phyloP scores from a whole-genome alignment of 2,329 filamentous ascomycete species.

The Alternaria triticimaculans region DNA sequence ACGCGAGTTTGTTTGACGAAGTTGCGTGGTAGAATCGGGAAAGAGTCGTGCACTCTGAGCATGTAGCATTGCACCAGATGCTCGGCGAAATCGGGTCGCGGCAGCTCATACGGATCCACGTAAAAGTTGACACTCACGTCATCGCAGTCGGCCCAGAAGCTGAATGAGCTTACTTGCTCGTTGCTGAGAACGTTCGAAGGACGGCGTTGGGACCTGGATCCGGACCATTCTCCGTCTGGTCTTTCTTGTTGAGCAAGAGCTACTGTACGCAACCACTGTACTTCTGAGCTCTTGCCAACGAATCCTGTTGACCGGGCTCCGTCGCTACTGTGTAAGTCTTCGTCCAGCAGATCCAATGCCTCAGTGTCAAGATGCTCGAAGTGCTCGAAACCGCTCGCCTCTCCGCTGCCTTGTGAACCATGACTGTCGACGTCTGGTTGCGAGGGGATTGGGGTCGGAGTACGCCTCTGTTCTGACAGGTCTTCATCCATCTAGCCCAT shows the following conservation, averaged over 20 bases:
- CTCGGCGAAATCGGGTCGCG: conserved; percentile 39
- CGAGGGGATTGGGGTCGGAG: conserved; percentile 17
- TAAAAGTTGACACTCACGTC: conserved; percentile 29
- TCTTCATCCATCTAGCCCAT: conserved; percentile 35
- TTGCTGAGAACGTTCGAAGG: conserved; percentile 13
- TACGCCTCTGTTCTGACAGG: conserved; percentile 24
- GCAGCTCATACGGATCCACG: conserved; percentile 44
- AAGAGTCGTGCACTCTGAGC: conserved; percentile 47
- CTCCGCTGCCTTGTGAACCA: conserved; percentile 15
- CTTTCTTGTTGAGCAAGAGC: conserved; percentile 30
- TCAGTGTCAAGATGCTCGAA: conserved; percentile 25
- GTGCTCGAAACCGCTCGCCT: conserved; percentile 9
- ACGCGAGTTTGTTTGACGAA: conserved; percentile 45
- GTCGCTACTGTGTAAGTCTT: conserved; percentile 35
- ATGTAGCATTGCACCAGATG: conserved; percentile 47
- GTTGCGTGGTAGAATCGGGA: conserved; percentile 46
- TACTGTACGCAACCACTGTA: conserved; percentile 41
- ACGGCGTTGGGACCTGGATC: conserved; percentile 5
- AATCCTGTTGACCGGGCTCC: conserved; percentile 41
- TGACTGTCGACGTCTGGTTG: conserved; percentile 28
- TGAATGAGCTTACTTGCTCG: conserved; percentile 40
- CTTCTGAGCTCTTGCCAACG: conserved; percentile 42
- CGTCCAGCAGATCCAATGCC: conserved; percentile 34
- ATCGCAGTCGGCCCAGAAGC: conserved; percentile 45
- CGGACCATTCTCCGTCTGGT: conserved; percentile 13